A percentile compares a stretch with the other conserved stretches of the same genome.
phyloP scores from a whole-genome alignment of 2,329 filamentous ascomycete genomes.

The Fusarium lateritium region DNA sequence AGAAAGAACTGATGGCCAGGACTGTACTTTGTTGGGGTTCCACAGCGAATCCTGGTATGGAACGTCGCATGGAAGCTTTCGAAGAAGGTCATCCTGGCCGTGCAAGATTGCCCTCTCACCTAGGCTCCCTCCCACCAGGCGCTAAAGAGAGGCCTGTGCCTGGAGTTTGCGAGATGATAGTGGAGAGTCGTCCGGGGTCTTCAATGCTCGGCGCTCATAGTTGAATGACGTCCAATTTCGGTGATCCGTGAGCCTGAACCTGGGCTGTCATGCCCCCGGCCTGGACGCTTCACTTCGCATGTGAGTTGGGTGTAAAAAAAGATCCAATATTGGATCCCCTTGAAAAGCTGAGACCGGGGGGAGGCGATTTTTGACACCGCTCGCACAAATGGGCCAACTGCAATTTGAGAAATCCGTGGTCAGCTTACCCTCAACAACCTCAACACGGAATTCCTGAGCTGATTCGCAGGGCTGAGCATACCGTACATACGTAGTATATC shows the following conservation, averaged over 20 bases:
- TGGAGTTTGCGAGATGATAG: conserved; percentile 27
- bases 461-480: conserved; percentile 29
- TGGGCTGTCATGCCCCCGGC: conserved; percentile 37
- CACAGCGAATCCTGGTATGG: conserved; percentile 42
- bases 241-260: conserved; percentile 39
- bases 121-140: conserved; percentile 28
- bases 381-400: conserved; percentile 35
- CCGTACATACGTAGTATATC: conserved; percentile 20
- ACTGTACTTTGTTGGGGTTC: conserved; percentile 32
- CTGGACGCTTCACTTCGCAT: conserved; percentile 9
- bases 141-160: conserved; percentile 8
- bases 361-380: conserved; percentile 30
- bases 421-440: conserved; percentile 43
- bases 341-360: conserved; percentile 42
- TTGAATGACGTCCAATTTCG: conserved; percentile 52
- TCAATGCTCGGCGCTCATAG: conserved; percentile 28
- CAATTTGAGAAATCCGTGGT: conserved; percentile 39
- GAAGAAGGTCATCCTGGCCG: conserved; percentile 38
- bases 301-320: conserved; percentile 19
- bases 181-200: conserved; percentile 40
- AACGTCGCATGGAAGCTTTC: conserved; percentile 49
- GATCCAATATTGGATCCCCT: conserved; percentile 6
- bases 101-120: conserved; percentile 24
- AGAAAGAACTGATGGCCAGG: conserved; percentile 15
- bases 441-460: conserved; percentile 9